Base-by-base conservation (phyloP, 371 early-diverging fungal species). In the Thermomucor indicae-seudaticae region DNA sequence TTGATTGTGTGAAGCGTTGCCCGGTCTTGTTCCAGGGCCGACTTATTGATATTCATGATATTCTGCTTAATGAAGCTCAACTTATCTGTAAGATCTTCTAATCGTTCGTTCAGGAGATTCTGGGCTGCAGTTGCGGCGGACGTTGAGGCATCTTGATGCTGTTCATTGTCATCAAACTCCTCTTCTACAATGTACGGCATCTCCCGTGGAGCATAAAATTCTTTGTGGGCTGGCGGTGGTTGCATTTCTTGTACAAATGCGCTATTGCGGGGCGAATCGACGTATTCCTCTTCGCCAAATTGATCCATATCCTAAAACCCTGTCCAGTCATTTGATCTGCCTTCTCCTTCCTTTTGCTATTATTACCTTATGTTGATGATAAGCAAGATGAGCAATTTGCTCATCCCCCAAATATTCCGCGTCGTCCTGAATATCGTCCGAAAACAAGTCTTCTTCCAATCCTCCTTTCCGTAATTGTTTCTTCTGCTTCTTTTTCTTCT, bases 391-490 rank as follows among this genome's bases (percentile, higher is more conserved):
- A 8, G 64, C 62, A 37, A 72, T 72, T 48, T 66, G 73, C 28
- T 69, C 73, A 51, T 72, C 73, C 16, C 57, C 67, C 24, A 72
- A 41, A 35, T 59, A 72, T 47, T 72, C 73, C 30, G 73, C 73
- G 50, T 69, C 72, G 14, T 55, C 40, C 14, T 7, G 32, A 32
- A 32, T 32, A 7, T 10, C 32, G 14, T 14, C 32, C 14, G 57
- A 35, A 24, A 57, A 43, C 17, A 47, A 42, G 4, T 56, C 54
- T 17, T 70, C 59, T 16, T 66, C 53, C 6, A 42, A 27, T 8
- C 58, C 57, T 24, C n/a, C n/a, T n/a, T n/a, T 63, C 65, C 16
- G 58, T 58, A 17, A 47, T 23, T 39, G 55, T 32, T 20, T 51
- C 55, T n/a, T 52, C 53, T 50, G 29, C 30, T 51, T 54, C 30